Percentiles rank a stretch among this genome's conserved stretches.
Conservation (phyloP, 1,139 yeast genomes). For the Yamadazyma membranifaciens region DNA sequence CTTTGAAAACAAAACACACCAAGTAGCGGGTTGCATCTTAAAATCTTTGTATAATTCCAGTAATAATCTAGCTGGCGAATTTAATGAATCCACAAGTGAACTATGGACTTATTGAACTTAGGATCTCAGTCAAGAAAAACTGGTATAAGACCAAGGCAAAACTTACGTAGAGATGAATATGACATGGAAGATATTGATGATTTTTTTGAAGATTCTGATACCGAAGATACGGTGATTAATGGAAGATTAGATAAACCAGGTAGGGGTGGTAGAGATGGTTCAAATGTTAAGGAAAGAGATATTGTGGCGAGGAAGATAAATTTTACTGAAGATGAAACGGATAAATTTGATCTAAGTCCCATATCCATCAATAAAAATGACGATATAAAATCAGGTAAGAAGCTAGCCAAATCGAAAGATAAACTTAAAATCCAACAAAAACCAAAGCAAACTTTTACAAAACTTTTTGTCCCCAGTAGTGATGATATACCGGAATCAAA, state of each 20-base stretch:
- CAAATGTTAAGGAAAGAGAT: not conserved
- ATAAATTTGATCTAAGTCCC: conserved; percentile 33
- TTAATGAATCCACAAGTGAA: not conserved
- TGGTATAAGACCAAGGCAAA: conserved; percentile 51
- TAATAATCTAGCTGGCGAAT: not conserved
- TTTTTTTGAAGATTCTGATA: conserved; percentile 57
- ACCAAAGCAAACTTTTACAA: not conserved
- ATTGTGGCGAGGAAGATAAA: conserved; percentile 33
- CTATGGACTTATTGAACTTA: conserved; percentile 50
- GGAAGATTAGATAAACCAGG: not conserved
- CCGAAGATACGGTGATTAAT: conserved; percentile 8
- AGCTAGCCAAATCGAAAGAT: not conserved
- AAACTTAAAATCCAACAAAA: not conserved
- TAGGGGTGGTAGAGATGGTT: conserved; percentile 1
- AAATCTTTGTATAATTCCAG: not conserved
- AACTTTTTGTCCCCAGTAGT: conserved; percentile 7
- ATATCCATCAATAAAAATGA: conserved; percentile 15
- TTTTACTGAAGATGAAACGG: conserved; percentile 39
- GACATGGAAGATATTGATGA: conserved; percentile 82
- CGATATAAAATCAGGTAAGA: not conserved
- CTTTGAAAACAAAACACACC: conserved; percentile 2
- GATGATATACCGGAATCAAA: not conserved
- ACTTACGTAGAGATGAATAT: conserved; percentile 59
- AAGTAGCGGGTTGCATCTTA: not conserved
- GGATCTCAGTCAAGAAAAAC: conserved; percentile 61